phyloP scores from a whole-genome alignment of 2,329 filamentous ascomycete genomes.

The Neonectria faginata region DNA sequence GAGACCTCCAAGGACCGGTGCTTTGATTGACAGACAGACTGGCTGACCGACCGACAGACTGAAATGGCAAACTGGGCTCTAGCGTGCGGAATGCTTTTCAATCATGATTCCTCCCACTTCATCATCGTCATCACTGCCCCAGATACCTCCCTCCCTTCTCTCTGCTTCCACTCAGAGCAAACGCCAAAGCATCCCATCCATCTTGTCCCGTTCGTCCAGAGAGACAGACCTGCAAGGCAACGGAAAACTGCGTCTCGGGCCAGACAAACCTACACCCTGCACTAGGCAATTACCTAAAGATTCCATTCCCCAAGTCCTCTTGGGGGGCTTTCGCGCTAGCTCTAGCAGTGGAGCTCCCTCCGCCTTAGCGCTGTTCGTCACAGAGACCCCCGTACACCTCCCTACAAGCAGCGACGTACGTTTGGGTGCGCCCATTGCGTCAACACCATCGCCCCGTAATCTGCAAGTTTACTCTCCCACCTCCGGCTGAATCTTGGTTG shows the following conservation, averaged over 20 bases:
- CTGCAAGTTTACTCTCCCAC: constrained; percentile 34
- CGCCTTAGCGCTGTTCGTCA: constrained; percentile 17
- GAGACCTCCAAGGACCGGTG: constrained; percentile 2
- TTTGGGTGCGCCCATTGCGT: constrained; percentile 44
- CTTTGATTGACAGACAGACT: constrained; percentile 9
- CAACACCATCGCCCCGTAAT: constrained; percentile 42
- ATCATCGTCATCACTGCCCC: not conserved
- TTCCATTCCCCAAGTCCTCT: not conserved
- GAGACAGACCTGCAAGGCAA: not conserved
- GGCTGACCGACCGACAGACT: not conserved
- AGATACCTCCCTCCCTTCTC: not conserved
- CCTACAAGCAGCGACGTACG: not conserved
- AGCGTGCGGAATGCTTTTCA: not conserved
- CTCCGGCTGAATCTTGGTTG: constrained; percentile 31
- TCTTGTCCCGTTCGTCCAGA: constrained; percentile 12
- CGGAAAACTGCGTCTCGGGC: constrained; percentile 4
- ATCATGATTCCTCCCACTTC: not conserved
- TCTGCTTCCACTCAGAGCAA: constrained; percentile 5
- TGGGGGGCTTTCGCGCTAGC: constrained; percentile 11
- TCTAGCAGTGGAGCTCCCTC: constrained; percentile 10
- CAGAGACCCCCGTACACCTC: constrained; percentile 12
- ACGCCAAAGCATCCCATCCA: constrained; percentile 5
- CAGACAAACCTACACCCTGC: constrained; percentile 3
- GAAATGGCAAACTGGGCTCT: constrained; percentile 8
- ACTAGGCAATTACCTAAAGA: not conserved